Evolutionary conservation across 1,139 yeast genomes (phyloP).

Genomic region (Candida neerlandica): DNA sequence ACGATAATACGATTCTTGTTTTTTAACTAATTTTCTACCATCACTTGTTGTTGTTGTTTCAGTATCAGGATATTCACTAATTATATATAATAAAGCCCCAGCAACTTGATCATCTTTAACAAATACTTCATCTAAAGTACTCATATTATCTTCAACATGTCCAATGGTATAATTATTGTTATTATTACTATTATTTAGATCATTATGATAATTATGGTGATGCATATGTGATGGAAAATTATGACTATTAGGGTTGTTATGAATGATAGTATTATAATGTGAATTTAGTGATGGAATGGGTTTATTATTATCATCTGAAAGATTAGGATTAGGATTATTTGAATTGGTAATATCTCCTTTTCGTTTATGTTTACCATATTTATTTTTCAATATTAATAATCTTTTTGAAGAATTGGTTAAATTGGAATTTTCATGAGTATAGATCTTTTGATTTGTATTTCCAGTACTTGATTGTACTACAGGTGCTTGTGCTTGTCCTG

Average conservation of each 20-base stretch:
- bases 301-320: neutral
- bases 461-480: neutral
- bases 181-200: neutral
- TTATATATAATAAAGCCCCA: constrained; percentile 16
- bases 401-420: constrained; percentile 2
- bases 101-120: constrained; percentile 13
- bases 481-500: neutral
- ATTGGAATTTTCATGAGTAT: constrained; percentile 10
- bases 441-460: neutral
- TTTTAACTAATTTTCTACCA: neutral
- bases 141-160: neutral
- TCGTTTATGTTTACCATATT: neutral
- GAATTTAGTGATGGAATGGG: neutral
- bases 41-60: too few species aligned
- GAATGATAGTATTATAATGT: neutral
- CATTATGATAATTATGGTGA: neutral
- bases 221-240: neutral
- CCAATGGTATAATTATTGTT: neutral
- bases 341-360: neutral
- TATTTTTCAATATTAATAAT: neutral
- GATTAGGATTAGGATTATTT: neutral
- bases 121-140: constrained; percentile 7
- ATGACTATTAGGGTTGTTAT: neutral
- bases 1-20: neutral
- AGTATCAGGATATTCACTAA: constrained; percentile 6